phyloP scores from a whole-genome alignment of 129 eudicot genomes.

The Calendula officinalis region DNA sequence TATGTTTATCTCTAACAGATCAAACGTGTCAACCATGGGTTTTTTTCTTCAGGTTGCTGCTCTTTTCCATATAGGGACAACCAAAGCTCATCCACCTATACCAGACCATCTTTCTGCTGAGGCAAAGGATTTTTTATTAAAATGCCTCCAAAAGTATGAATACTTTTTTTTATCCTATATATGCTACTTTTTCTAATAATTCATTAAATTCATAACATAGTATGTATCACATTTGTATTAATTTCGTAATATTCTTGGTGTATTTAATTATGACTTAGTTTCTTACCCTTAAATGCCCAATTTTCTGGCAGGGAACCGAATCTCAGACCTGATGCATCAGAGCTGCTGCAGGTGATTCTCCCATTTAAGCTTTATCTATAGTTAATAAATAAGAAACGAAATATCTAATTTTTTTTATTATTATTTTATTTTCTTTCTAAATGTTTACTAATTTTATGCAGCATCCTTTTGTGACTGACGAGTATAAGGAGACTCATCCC shows the following conservation, averaged over 20 bases:
- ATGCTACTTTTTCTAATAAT: neutral
- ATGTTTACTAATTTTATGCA: constrained; percentile 39
- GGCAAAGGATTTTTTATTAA: constrained; percentile 87
- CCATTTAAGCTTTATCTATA: constrained; percentile 11
- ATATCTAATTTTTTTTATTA: neutral
- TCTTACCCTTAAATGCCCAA: constrained; percentile 11
- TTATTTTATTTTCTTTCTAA: neutral
- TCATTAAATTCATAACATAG: too few relatives aligned
- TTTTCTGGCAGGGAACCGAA: constrained; percentile 73
- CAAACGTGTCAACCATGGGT: neutral
- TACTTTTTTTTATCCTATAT: constrained; percentile 3
- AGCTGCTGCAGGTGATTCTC: constrained; percentile 74
- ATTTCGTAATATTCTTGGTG: neutral
- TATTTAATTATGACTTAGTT: neutral
- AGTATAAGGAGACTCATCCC: constrained; percentile 54
- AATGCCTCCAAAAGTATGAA: constrained; percentile 88
- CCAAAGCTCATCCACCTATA: constrained; percentile 97
- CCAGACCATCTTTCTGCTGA: constrained; percentile 92
- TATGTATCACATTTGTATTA: neutral
- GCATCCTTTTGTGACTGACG: constrained; percentile 93
- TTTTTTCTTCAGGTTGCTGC: constrained; percentile 76
- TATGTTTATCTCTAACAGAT: neutral
- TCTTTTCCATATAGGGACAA: constrained; percentile 90
- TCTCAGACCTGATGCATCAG: constrained; percentile 77
- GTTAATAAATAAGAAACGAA: constrained; percentile 4